These are phyloP conservation scores for Leccinellum luteum DNA, from an alignment of 768 basidiomycete species.

Conservation along the genomic window DNA sequence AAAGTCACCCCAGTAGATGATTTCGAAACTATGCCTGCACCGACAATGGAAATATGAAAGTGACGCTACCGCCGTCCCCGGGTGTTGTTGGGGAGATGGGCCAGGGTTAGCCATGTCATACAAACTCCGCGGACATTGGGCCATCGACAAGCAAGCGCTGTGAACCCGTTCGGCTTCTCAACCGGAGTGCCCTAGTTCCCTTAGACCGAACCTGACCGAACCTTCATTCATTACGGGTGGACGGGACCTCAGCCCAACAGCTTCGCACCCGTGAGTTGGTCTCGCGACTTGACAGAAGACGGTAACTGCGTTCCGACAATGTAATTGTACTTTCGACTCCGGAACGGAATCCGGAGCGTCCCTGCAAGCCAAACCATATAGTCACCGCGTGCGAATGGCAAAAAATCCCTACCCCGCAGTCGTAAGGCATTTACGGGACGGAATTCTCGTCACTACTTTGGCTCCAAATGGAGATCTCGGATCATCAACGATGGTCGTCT, in stretches of 20 bases:
- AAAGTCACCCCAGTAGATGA: constrained; percentile 1
- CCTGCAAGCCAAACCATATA: not conserved
- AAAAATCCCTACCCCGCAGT: constrained; percentile 25
- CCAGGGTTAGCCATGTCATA: constrained; percentile 1
- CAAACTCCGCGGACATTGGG: constrained; percentile 28
- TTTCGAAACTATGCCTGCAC: constrained; percentile 4
- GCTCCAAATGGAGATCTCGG: constrained; percentile 4
- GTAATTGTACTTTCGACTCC: constrained; percentile 3
- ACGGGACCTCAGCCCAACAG: constrained; percentile 9
- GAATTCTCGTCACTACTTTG: not conserved
- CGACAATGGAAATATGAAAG: not conserved
- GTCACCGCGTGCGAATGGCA: constrained; percentile 14
- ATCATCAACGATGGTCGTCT: not conserved
- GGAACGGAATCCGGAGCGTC: not conserved
- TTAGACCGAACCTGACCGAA: constrained; percentile 13
- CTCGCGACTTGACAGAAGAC: constrained; percentile 6
- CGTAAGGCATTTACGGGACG: constrained; percentile 10
- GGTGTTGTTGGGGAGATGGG: constrained; percentile 11
- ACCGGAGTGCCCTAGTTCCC: constrained; percentile 7
- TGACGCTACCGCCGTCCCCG: constrained; percentile 6
- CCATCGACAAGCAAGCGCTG: constrained; percentile 8
- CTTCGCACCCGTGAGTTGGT: constrained; percentile 14
- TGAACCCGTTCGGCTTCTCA: constrained; percentile 15
- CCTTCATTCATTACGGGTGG: constrained; percentile 25
- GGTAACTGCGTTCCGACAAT: not conserved